These are phyloP conservation scores for Neurospora tetrasperma DNA, from an alignment of 495 filamentous ascomycete genomes.

Conservation along the genomic window DNA sequence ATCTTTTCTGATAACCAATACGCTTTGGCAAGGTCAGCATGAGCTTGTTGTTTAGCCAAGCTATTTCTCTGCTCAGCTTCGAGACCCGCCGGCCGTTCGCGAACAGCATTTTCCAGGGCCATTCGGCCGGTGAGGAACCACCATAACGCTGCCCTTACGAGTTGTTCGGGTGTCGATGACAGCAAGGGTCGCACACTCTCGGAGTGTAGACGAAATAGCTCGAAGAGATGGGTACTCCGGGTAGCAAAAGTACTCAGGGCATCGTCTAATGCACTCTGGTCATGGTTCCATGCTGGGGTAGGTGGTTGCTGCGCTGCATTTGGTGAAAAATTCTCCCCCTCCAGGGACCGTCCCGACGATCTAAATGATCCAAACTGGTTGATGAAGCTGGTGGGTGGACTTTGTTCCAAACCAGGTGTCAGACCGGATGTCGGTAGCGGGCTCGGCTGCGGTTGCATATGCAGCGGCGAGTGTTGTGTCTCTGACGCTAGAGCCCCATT, in stretches of 20 bases:
- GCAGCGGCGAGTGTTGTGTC: background rate
- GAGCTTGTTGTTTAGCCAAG: conserved; percentile 50
- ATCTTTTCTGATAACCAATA: conserved; percentile 70
- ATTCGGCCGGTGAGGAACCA: conserved; percentile 78
- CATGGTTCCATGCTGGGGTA: background rate
- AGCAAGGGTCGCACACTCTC: conserved; percentile 56
- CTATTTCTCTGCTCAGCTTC: conserved; percentile 29
- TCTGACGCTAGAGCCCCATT: background rate
- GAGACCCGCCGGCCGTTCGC: conserved; percentile 45
- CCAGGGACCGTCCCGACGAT: conserved; percentile 16
- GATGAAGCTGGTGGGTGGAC: conserved; percentile 14
- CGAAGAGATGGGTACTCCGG: conserved; percentile 55
- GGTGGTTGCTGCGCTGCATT: background rate
- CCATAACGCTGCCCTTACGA: conserved; percentile 66
- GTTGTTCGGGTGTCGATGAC: conserved; percentile 48
- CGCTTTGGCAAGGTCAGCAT: conserved; percentile 70
- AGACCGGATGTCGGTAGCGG: background rate
- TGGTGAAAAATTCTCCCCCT: conserved; percentile 11
- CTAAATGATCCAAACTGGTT: conserved; percentile 15
- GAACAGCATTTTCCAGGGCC: conserved; percentile 58
- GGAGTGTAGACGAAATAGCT: conserved; percentile 59
- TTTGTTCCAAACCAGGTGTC: background rate
- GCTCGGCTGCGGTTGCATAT: background rate
- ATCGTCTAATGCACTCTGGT: conserved; percentile 31
- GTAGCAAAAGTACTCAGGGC: conserved; percentile 57